phyloP scores from a whole-genome alignment of 441 rosid species.

The Rhodomyrtus psidioides region DNA sequence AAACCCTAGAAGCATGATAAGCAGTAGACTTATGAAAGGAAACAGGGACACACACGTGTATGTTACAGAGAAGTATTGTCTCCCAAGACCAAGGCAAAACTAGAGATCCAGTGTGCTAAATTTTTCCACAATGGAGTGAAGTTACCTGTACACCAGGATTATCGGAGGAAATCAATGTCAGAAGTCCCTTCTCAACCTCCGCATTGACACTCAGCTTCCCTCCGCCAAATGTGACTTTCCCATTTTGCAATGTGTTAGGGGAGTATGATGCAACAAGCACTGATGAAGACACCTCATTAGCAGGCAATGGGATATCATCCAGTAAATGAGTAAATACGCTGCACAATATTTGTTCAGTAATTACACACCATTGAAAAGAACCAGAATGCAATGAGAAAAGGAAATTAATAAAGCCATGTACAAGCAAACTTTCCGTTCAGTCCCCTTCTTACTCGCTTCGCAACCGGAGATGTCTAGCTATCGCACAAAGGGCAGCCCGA shows the following conservation, averaged over 20 bases:
- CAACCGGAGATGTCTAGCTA: conserved; percentile 89
- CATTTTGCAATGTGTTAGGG: conserved; percentile 55
- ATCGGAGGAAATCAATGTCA: conserved; percentile 80
- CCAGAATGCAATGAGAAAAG: background rate
- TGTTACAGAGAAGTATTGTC: background rate
- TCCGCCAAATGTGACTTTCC: conserved; percentile 62
- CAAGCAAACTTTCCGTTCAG: conserved; percentile 12
- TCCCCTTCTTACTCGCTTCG: conserved; percentile 82
- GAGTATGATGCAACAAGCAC: conserved; percentile 70
- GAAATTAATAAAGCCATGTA: background rate
- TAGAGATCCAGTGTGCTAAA: background rate
- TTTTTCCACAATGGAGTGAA: conserved; percentile 4
- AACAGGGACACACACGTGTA: background rate
- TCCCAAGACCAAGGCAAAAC: background rate
- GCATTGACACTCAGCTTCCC: conserved; percentile 47
- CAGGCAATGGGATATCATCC: conserved; percentile 85
- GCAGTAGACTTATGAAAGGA: background rate
- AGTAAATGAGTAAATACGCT: conserved; percentile 89
- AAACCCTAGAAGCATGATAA: background rate
- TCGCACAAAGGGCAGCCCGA: conserved; percentile 74
- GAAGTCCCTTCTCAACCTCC: conserved; percentile 88
- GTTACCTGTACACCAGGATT: conserved; percentile 71
- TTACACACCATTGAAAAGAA: background rate
- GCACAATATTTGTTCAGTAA: conserved; percentile 24
- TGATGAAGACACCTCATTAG: conserved; percentile 83